Evolutionary conservation across 495 filamentous ascomycete species (phyloP).

Genomic region (Daldinia childiae): DNA sequence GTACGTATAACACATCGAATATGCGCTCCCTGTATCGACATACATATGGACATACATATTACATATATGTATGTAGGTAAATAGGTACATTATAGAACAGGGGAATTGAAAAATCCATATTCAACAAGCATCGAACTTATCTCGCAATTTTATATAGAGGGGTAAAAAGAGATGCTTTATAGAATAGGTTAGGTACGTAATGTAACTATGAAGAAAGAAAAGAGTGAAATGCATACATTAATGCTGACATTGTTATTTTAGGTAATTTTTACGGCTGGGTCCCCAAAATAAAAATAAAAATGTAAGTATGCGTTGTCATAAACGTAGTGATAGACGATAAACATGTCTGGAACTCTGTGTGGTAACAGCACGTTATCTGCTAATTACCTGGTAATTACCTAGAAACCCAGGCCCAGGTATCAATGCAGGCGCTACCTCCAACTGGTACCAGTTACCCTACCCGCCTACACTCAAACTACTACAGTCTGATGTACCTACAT

Average conservation of each 20-base stretch:
- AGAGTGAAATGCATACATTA: background rate
- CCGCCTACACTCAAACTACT: background rate
- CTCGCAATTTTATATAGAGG: background rate
- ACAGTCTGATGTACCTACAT: background rate
- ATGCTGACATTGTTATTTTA: background rate
- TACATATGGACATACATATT: background rate
- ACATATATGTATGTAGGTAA: background rate
- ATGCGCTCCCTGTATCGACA: too few species aligned
- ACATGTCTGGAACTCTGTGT: background rate
- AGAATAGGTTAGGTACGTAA: too few species aligned
- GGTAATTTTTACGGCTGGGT: constrained; percentile 3
- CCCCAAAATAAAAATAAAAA: constrained; percentile 1
- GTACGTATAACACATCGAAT: too few species aligned
- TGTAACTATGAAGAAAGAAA: too few species aligned
- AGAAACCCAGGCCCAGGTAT: background rate
- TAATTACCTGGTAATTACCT: constrained; percentile 2
- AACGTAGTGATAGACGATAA: constrained; percentile 3
- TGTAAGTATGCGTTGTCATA: constrained; percentile 24
- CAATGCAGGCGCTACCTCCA: constrained; percentile 5
- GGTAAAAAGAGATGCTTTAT: background rate
- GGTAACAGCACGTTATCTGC: constrained; percentile 5
- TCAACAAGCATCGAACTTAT: background rate
- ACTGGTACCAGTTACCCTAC: constrained; percentile 2
- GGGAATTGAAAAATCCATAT: background rate
- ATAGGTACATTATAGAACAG: background rate